These are phyloP conservation scores for Fraxinus paxiana DNA, from an alignment of 305 asterid genomes.

Conservation along the genomic window DNA sequence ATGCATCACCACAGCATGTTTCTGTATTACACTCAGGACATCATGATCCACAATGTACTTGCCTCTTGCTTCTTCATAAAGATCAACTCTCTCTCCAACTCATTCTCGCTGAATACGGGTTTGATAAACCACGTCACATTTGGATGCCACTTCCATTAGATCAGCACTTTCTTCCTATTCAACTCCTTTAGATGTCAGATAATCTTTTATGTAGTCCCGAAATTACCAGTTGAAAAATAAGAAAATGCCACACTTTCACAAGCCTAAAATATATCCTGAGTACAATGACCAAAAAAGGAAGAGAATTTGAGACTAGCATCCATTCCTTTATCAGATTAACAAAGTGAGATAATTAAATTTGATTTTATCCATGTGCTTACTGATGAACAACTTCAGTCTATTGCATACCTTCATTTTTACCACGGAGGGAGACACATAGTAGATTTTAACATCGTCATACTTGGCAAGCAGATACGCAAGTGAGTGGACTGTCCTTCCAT, in stretches of 20 bases:
- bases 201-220: conserved; percentile 83
- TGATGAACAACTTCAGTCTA: not conserved
- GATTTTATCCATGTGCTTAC: not conserved
- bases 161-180: conserved; percentile 86
- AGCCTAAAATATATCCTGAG: not conserved
- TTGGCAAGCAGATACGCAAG: conserved; percentile 80
- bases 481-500: conserved; percentile 91
- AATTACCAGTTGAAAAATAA: conserved; percentile 1
- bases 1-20: conserved; percentile 88
- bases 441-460: conserved; percentile 69
- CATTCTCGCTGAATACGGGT: conserved; percentile 78
- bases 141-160: conserved; percentile 77
- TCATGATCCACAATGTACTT: conserved; percentile 62
- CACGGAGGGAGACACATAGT: conserved; percentile 78
- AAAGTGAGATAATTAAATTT: not conserved
- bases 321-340: not conserved
- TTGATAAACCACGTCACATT: conserved; percentile 78
- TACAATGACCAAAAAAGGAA: not conserved
- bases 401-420: conserved; percentile 79
- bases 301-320: not conserved
- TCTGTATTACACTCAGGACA: conserved; percentile 66
- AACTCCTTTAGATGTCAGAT: conserved; percentile 63
- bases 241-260: not conserved
- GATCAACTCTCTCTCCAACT: conserved; percentile 71
- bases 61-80: conserved; percentile 80